Percentiles rank a stretch among this genome's conserved stretches.
Evolutionary conservation across 1,139 yeast species (phyloP).

Genomic region (Zygoascus meyerae): DNA sequence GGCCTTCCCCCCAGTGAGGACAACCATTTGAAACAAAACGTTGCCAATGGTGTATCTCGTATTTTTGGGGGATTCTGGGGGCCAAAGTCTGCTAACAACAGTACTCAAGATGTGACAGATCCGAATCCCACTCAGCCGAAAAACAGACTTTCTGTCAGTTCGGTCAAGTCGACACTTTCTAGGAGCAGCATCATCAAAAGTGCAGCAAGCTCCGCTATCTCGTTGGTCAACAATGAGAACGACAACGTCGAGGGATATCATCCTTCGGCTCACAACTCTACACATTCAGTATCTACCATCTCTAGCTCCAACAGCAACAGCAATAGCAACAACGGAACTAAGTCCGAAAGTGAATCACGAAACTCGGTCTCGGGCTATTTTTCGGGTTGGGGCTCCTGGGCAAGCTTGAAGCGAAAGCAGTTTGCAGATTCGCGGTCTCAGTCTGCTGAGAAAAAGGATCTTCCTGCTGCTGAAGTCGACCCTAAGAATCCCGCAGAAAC

Average conservation of each 20-base stretch:
- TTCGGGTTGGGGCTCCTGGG: conserved; percentile 28
- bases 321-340: neutral
- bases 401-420: conserved; percentile 22
- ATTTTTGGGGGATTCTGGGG: conserved; percentile 30
- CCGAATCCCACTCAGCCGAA: neutral
- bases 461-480: too few species aligned
- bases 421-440: conserved; percentile 7
- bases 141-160: neutral
- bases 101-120: neutral
- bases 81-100: neutral
- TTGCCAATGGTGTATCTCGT: conserved; percentile 26
- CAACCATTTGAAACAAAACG: conserved; percentile 21
- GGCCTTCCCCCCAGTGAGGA: neutral
- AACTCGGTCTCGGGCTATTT: conserved; percentile 15
- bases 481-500: too few species aligned
- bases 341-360: neutral
- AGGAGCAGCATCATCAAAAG: neutral
- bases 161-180: conserved; percentile 1
- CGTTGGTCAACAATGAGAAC: neutral
- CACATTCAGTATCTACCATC: neutral
- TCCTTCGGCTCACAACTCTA: conserved; percentile 3
- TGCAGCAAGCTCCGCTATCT: neutral
- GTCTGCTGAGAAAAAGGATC: too few species aligned
- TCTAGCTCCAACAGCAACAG: conserved; percentile 1
- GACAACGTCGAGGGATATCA: neutral